Evolutionary conservation across 495 filamentous ascomycete genomes (phyloP).

Genomic region (Pseudoneurospora amorphoporcata): DNA sequence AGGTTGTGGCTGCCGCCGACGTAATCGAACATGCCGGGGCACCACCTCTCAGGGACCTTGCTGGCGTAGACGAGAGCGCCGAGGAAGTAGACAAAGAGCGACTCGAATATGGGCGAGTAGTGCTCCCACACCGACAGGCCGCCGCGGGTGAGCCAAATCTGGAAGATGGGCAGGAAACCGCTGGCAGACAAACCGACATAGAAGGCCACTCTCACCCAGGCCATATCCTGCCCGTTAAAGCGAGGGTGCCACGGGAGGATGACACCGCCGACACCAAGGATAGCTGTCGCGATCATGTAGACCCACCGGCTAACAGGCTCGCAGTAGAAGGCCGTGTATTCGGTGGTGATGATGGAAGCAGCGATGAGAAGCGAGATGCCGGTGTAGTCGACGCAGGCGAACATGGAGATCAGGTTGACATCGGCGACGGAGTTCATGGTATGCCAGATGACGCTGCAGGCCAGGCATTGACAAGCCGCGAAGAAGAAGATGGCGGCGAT

Average conservation of each 20-base stretch:
- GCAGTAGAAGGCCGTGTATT: conserved; percentile 98
- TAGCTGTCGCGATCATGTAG: conserved; percentile 74
- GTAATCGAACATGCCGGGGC: conserved; percentile 87
- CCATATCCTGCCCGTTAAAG: conserved; percentile 89
- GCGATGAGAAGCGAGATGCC: conserved; percentile 95
- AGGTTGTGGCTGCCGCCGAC: conserved; percentile 91
- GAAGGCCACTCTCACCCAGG: conserved; percentile 85
- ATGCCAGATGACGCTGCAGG: conserved; percentile 95
- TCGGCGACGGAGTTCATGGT: conserved; percentile 94
- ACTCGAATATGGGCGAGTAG: conserved; percentile 83
- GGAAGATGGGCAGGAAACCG: conserved; percentile 78
- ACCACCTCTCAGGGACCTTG: conserved; percentile 88
- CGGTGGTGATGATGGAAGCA: conserved; percentile 93
- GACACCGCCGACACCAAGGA: conserved; percentile 76
- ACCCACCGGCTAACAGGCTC: conserved; percentile 79
- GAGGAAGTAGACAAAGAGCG: conserved; percentile 69
- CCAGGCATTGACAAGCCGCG: conserved; percentile 88
- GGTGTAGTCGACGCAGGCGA: conserved; percentile 97
- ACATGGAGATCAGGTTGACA: conserved; percentile 80
- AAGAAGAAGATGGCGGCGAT: conserved; percentile 95
- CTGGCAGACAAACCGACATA: conserved; percentile 83
- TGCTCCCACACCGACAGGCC: conserved; percentile 65
- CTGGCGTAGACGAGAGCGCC: conserved; percentile 87
- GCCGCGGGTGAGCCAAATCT: conserved; percentile 71
- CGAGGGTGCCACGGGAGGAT: conserved; percentile 93